Evolutionary conservation across 495 filamentous ascomycete species (phyloP).

Genomic region (Astrothelium macrocarpum): DNA sequence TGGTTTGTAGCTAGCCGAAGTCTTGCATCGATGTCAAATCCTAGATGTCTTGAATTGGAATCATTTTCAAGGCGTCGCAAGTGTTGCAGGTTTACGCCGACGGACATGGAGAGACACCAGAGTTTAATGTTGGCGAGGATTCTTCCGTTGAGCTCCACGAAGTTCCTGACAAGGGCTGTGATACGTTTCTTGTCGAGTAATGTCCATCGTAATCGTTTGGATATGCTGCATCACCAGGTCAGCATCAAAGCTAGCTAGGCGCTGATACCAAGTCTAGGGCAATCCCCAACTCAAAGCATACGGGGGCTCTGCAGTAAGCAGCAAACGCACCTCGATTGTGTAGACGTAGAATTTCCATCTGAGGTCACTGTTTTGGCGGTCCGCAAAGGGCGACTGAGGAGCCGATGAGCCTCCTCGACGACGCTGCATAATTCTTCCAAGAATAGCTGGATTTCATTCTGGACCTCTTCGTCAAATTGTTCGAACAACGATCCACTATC

Average conservation of each 20-base stretch:
- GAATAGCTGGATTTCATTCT: conserved; percentile 7
- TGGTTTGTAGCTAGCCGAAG: conserved; percentile 14
- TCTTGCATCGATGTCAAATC: conserved; percentile 19
- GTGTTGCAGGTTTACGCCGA: conserved; percentile 22
- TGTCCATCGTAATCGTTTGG: conserved; percentile 20
- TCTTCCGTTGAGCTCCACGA: conserved; percentile 23
- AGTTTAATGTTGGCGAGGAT: conserved; percentile 26
- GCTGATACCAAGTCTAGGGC: no score
- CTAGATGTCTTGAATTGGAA: conserved; percentile 9
- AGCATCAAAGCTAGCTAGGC: no score
- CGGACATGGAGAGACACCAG: conserved; percentile 17
- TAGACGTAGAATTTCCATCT: neutral
- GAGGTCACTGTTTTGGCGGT: neutral
- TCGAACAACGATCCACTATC: conserved; percentile 3
- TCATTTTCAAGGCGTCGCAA: conserved; percentile 19
- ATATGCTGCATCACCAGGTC: no score
- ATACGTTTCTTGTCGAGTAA: conserved; percentile 25
- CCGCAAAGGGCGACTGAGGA: conserved; percentile 5
- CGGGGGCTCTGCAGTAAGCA: no score
- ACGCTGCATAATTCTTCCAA: conserved; percentile 4
- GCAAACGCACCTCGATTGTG: no score
- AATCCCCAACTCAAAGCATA: no score
- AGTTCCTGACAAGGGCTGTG: conserved; percentile 21
- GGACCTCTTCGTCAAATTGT: conserved; percentile 9
- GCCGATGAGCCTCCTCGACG: conserved; percentile 4